Conservation (phyloP, 768 basidiomycete genomes). For the Tulasnella sp. region DNA sequence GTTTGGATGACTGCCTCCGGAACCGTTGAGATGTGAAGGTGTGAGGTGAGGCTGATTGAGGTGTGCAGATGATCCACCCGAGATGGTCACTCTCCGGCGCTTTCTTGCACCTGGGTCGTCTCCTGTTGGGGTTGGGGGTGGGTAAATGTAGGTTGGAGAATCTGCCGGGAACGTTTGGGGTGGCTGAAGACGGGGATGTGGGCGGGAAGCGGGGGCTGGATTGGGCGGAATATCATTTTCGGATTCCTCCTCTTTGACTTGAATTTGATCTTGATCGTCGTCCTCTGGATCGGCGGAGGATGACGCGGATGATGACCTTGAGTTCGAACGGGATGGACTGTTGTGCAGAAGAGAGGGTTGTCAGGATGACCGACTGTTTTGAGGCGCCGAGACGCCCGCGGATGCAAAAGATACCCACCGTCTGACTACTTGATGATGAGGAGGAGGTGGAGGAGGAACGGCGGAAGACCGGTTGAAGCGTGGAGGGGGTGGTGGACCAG, state of each 20-base stretch:
- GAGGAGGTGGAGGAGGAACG: not conserved
- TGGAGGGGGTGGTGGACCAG: not conserved
- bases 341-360: not conserved
- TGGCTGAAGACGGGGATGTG: conserved; percentile 3
- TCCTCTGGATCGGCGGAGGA: conserved; percentile 8
- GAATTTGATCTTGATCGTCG: conserved; percentile 19
- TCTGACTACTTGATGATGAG: not conserved
- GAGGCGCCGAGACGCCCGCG: not conserved
- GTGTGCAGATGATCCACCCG: conserved; percentile 18
- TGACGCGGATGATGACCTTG: conserved; percentile 10
- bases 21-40: conserved; percentile 1
- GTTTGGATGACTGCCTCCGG: conserved; percentile 5
- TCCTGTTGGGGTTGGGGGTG: conserved; percentile 17
- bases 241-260: conserved; percentile 25
- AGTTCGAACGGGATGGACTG: conserved; percentile 16
- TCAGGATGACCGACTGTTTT: not conserved
- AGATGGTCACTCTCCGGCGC: conserved; percentile 30
- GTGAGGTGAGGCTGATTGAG: conserved; percentile 16
- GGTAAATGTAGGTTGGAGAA: conserved; percentile 15
- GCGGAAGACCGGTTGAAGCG: not conserved
- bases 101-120: conserved; percentile 17
- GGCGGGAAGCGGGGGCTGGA: conserved; percentile 10
- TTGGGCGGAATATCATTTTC: conserved; percentile 15
- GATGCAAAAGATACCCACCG: not conserved
- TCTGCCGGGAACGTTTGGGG: conserved; percentile 16